Conservation (phyloP, 345 rosid genomes). For the Euclidium syriacum region DNA sequence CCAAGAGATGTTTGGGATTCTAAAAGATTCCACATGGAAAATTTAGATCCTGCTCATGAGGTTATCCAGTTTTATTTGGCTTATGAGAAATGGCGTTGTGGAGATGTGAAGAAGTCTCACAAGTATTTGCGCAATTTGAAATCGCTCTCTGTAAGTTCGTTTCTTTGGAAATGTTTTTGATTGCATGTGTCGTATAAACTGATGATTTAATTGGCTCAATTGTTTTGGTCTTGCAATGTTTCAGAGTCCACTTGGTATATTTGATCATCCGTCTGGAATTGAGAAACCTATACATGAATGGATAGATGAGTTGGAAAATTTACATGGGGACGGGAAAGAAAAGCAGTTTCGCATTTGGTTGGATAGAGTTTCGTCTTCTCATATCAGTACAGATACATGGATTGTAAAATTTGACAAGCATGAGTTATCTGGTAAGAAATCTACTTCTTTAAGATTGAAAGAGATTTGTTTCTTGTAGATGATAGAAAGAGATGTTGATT, state of each 20-base stretch:
- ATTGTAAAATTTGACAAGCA: conserved; percentile 66
- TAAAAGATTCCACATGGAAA: conserved; percentile 24
- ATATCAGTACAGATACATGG: conserved; percentile 62
- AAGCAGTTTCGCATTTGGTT: conserved; percentile 55
- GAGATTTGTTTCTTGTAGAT: background rate
- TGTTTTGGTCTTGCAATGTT: conserved; percentile 17
- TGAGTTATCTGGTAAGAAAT: conserved; percentile 62
- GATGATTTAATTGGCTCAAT: background rate
- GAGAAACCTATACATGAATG: conserved; percentile 53
- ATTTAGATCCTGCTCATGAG: conserved; percentile 40
- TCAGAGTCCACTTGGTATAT: conserved; percentile 56
- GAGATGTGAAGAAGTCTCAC: conserved; percentile 66
- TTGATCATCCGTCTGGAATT: conserved; percentile 68
- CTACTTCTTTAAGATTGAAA: background rate
- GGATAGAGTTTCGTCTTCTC: conserved; percentile 52
- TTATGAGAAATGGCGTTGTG: conserved; percentile 83
- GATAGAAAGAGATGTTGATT: background rate
- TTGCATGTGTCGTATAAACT: background rate
- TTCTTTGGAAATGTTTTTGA: background rate
- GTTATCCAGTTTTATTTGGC: conserved; percentile 61
- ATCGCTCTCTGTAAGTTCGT: conserved; percentile 56
- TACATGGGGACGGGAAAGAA: conserved; percentile 59
- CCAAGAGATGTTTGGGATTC: conserved; percentile 57
- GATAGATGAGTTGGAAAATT: conserved; percentile 37
- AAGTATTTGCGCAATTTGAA: conserved; percentile 48